Percentiles rank a stretch among this genome's conserved stretches.
phyloP scores from a whole-genome alignment of 2,329 filamentous ascomycete species.

The Diaporthe citri region DNA sequence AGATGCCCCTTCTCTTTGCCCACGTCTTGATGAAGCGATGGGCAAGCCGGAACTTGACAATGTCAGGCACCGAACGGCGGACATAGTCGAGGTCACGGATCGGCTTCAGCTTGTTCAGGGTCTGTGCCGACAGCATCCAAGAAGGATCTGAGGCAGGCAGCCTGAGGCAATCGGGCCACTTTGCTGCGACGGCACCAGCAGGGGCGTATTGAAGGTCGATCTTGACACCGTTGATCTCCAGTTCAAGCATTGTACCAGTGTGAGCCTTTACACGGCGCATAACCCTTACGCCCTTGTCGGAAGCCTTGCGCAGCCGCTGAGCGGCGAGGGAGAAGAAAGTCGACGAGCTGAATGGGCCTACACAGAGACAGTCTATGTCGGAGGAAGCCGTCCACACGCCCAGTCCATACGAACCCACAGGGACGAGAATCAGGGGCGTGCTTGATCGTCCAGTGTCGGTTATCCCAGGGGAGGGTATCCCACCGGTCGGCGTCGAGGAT shows the following conservation, averaged over 20 bases:
- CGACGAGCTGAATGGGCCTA: slow-evolving; percentile 70
- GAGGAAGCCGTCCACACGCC: slow-evolving; percentile 72
- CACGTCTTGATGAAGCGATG: slow-evolving; percentile 73
- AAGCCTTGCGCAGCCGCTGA: slow-evolving; percentile 65
- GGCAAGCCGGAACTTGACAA: slow-evolving; percentile 68
- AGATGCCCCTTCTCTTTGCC: slow-evolving; percentile 72
- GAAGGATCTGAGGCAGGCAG: slow-evolving; percentile 63
- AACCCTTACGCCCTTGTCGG: slow-evolving; percentile 59
- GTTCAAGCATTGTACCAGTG: slow-evolving; percentile 74
- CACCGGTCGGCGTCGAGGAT: slow-evolving; percentile 22
- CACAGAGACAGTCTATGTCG: slow-evolving; percentile 75
- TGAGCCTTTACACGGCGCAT: slow-evolving; percentile 69
- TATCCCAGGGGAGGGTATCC: neutral
- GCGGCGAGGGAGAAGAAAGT: slow-evolving; percentile 72
- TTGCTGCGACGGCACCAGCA: slow-evolving; percentile 66
- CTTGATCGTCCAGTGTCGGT: slow-evolving; percentile 43
- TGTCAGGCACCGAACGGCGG: slow-evolving; percentile 69
- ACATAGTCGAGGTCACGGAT: slow-evolving; percentile 73
- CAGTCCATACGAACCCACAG: slow-evolving; percentile 76
- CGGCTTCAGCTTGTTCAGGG: slow-evolving; percentile 73
- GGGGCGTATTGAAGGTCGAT: slow-evolving; percentile 77
- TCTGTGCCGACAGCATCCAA: slow-evolving; percentile 68
- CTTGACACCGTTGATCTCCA: slow-evolving; percentile 68
- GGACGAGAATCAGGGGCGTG: slow-evolving; percentile 63
- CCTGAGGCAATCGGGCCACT: slow-evolving; percentile 61